Conservation (phyloP, 2,329 filamentous ascomycete species). For the Trichoderma citrinoviride region DNA sequence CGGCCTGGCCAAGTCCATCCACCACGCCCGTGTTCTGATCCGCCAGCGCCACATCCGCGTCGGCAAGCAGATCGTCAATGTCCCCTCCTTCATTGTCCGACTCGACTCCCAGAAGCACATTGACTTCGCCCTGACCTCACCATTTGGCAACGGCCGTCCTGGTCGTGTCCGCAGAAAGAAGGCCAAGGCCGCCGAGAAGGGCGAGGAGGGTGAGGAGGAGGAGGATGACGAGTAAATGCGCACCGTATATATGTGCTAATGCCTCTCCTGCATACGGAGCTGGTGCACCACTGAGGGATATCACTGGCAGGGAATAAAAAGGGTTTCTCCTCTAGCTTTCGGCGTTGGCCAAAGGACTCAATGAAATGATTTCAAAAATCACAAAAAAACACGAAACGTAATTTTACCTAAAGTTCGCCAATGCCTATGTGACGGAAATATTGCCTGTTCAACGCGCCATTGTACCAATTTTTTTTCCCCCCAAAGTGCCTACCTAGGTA, state of each 20-base stretch:
- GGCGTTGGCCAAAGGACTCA: slow-evolving; percentile 52
- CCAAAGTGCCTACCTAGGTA: too few relatives aligned
- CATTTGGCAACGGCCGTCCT: slow-evolving; percentile 94
- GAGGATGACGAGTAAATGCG: slow-evolving; percentile 73
- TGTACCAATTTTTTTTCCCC: too few relatives aligned
- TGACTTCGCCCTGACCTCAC: slow-evolving; percentile 96
- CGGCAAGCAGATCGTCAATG: slow-evolving; percentile 99
- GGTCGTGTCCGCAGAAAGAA: slow-evolving; percentile 99
- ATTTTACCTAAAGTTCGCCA: background rate
- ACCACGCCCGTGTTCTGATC: slow-evolving; percentile 99
- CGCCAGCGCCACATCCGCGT: slow-evolving; percentile 99
- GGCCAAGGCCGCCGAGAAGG: slow-evolving; percentile 90
- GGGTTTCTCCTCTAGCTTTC: slow-evolving; percentile 47
- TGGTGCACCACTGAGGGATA: slow-evolving; percentile 34
- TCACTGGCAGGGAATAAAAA: slow-evolving; percentile 37
- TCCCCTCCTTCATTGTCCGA: slow-evolving; percentile 98
- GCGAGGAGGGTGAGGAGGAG: slow-evolving; percentile 74
- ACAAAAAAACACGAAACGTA: slow-evolving; percentile 10
- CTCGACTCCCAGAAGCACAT: slow-evolving; percentile 99
- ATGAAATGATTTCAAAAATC: slow-evolving; percentile 39
- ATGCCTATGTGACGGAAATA: background rate
- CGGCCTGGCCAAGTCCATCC: slow-evolving; percentile 99
- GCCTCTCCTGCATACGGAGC: slow-evolving; percentile 31
- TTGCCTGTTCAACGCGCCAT: too few relatives aligned
- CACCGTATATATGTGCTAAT: slow-evolving; percentile 31